phyloP scores from a whole-genome alignment of 768 basidiomycete genomes.

The Mycena kentingensis region DNA sequence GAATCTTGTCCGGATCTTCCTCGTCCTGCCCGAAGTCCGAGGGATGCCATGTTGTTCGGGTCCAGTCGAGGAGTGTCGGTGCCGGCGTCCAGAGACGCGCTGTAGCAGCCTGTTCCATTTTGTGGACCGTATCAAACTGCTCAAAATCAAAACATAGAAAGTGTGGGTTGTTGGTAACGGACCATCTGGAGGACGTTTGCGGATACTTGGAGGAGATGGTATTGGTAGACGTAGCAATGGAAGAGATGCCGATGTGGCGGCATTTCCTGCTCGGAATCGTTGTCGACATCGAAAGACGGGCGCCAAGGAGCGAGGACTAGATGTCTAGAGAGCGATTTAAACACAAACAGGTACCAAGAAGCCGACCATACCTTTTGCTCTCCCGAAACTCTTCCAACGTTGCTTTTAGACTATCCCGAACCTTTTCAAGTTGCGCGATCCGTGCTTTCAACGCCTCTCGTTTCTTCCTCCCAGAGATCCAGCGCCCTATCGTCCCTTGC shows the following conservation, averaged over 20 bases:
- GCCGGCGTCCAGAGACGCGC: conserved; percentile 62
- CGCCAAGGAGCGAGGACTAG: conserved; percentile 64
- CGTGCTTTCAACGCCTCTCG: conserved; percentile 34
- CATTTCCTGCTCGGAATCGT: conserved; percentile 38
- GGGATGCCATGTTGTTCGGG: conserved; percentile 49
- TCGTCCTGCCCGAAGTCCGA: conserved; percentile 56
- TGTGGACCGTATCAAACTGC: conserved; percentile 59
- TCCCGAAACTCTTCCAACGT: conserved; percentile 49
- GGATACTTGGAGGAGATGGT: conserved; percentile 46
- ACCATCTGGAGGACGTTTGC: conserved; percentile 45
- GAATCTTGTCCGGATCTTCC: conserved; percentile 72
- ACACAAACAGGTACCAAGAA: neutral
- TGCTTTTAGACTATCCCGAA: conserved; percentile 38
- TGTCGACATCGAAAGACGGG: conserved; percentile 43
- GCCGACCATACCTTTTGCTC: conserved; percentile 49
- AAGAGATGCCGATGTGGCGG: conserved; percentile 73
- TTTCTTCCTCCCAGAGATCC: conserved; percentile 33
- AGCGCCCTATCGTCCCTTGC: conserved; percentile 39
- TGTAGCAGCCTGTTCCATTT: conserved; percentile 48
- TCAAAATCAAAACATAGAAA: neutral
- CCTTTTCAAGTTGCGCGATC: conserved; percentile 38
- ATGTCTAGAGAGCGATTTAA: conserved; percentile 34
- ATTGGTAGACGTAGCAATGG: conserved; percentile 74
- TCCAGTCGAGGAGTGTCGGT: conserved; percentile 35
- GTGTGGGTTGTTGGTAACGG: conserved; percentile 8